Evolutionary conservation across 176 grass and related monocot species (phyloP).

Genomic region (Coix lacrymajobi): DNA sequence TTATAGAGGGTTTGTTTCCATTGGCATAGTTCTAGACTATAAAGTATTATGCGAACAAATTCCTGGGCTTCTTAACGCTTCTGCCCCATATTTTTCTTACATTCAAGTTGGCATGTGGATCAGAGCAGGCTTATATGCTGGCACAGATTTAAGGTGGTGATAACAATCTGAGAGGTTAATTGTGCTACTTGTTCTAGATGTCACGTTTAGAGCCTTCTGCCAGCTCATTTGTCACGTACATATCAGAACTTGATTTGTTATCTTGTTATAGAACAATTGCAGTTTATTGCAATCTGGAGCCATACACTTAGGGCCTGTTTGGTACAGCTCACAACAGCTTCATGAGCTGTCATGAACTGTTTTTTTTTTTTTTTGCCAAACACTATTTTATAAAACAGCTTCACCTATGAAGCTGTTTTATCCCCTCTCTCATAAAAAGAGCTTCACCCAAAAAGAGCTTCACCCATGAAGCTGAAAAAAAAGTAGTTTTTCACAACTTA

Average conservation of each 20-base stretch:
- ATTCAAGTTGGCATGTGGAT: neutral
- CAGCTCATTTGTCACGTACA: neutral
- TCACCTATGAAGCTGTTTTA: too few relatives aligned
- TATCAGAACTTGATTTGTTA: neutral
- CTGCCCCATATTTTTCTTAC: neutral
- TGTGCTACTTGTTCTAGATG: neutral
- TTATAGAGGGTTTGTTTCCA: conserved; percentile 14
- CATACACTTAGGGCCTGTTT: neutral
- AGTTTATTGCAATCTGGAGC: neutral
- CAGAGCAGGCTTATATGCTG: neutral
- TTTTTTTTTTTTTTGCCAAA: too few relatives aligned
- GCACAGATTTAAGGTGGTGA: neutral
- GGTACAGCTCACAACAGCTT: too few relatives aligned
- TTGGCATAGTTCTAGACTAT: neutral
- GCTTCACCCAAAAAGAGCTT: too few relatives aligned
- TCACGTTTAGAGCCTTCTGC: neutral
- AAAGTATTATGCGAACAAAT: neutral
- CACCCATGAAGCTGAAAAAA: too few relatives aligned
- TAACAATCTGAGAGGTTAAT: neutral
- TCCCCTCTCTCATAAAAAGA: too few relatives aligned
- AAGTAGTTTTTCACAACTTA: too few relatives aligned
- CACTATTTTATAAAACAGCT: too few relatives aligned
- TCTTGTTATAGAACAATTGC: neutral
- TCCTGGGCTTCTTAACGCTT: neutral
- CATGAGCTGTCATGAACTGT: too few relatives aligned